Base-by-base conservation (phyloP, 2,329 filamentous ascomycete species). In the Xylariaceae sp. region DNA sequence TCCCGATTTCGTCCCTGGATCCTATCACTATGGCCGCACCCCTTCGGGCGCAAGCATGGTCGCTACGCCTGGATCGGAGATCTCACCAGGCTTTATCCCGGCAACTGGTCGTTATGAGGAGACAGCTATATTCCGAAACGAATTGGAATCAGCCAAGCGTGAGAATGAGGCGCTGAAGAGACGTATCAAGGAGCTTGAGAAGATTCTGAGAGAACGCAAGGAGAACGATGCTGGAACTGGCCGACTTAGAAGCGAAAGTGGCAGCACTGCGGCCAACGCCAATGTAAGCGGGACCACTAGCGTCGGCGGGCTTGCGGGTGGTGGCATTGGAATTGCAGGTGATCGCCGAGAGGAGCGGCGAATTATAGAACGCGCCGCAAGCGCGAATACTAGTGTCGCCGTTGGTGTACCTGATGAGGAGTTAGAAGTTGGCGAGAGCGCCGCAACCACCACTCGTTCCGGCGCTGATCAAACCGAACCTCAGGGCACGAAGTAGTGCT, bases 91-190 rank as follows among this genome's bases (percentile, higher is more conserved):
- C 2, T 68, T 83, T 30, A 70, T 86, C 60, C 76, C 79, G 2
- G 80, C 76, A 2, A 85, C 82, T 0, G 68, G 75, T 8, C 76
- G 83, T 9, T 85, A 84, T 65, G 84, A 86, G 60, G 84, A 87
- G 68, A 80, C 80, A 0, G 79, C 78, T 0, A 78, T 77, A 56
- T 82, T 81, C 62, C 74, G 83, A 3, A 73, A 76, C 39, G 84
- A 87, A 65, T 72, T 87, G 0, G 84, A 87, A 29, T 71, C 64
- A 4, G 80, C 81, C 40, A 86, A 84, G 70, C 74, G 76, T 46
- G 84, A 87, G 69, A 87, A 87, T 56, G 84, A 87, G 50, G 67
- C 69, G 0, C 70, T 87, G 45, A 84, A 83, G 72, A 74, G 77
- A 52, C 76, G 80, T 11, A 79, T 87, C 55, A 76, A 81, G 45